Evolutionary conservation across 1,139 yeast genomes (phyloP), one percentile per base, ranked within the genome.

Genomic region (Pichia cactophila): DNA sequence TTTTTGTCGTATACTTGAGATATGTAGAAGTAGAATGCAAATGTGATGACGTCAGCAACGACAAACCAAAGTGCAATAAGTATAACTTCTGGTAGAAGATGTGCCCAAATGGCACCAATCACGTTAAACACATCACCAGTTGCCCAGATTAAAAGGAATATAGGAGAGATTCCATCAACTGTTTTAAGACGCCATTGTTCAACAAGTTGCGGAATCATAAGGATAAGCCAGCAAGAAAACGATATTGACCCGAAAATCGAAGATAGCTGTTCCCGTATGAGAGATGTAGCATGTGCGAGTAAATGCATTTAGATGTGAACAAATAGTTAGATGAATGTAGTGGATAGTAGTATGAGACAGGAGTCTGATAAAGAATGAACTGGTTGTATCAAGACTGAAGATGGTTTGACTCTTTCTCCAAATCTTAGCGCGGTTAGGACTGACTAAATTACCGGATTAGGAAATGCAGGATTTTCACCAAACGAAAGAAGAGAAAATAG

Each of bases 101-200:
- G 72, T 0, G 88, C 95, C 86, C 87, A 81, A 2, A 85, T 41
- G 0, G 92, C 71, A 1, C 95, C 95, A 1, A 73, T 59, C 44
- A 86, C 70, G 62, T 86, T 86, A 57, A 81, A 73, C 10, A 85
- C 49, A 61, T 86, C 95, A 10, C 95, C 95, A 33, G 81, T 58
- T 47, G 83, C 75, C 95, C 95, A 86, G 49, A 83, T 77, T 17
- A 77, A 59, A 33, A 86, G 74, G 60, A 86, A 86, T 4, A 83
- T 78, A 39, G 83, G 74, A 35, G 94, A 82, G 26, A 86, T 80
- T 5, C 95, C 95, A 39, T 85, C 92, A 5, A 89, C 87, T 26
- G 87, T 78, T 61, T 84, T 82, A 48, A 81, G 69, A 52, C 85
- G 69, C 90, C 90, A 86, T 66, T 86, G 94, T 63, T 86, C 95